Evolutionary conservation across 768 basidiomycete genomes (phyloP), one percentile per base, ranked within the genome.

Genomic region (Psilocybe tampanensis): DNA sequence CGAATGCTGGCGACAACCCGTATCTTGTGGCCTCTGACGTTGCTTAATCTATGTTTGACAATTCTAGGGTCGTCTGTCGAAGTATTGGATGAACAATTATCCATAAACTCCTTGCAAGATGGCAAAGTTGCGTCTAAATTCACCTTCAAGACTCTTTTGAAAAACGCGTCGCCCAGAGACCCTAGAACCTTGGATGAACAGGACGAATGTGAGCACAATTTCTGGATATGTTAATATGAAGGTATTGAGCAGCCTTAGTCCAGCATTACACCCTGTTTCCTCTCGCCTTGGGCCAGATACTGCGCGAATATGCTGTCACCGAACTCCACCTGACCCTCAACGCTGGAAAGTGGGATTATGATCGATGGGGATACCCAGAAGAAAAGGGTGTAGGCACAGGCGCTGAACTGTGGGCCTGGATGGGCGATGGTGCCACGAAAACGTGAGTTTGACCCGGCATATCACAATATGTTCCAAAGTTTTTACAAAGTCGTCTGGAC

Each of bases 351-450:
- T 98, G 96, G 96, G 82, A 91, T 67, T 94, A 94, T 61, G 82
- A 85, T 42, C 74, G 81, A 22, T 95, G 94, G 90, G 92, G 91
- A 0, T 83, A 87, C 60, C 93, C 95, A 0, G 80, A 86, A 24
- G 88, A 90, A 60, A 73, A 80, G 4, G 86, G 85, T 2, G 89
- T 94, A 1, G 89, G 89, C 2, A 86, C 89, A 0, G 95, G 95
- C 2, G 95, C 92, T 8, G 92, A 95, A 68, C 75, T 98, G 6
- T 90, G 90, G 88, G 92, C 88, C 9, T 97, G 94, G 94, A 87
- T 97, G 80, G 88, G 82, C n/a, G 86, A 88, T 26, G 80, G 80
- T 22, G 77, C 74, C 1, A 64, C 72, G 7, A 60, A 72, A n/a
- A 80, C 80, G 87, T 85, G 62, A 63, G 80, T 70, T 41, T 24